Evolutionary conservation across 345 rosid genomes (phyloP).

Genomic region (Laguncularia racemosa): DNA sequence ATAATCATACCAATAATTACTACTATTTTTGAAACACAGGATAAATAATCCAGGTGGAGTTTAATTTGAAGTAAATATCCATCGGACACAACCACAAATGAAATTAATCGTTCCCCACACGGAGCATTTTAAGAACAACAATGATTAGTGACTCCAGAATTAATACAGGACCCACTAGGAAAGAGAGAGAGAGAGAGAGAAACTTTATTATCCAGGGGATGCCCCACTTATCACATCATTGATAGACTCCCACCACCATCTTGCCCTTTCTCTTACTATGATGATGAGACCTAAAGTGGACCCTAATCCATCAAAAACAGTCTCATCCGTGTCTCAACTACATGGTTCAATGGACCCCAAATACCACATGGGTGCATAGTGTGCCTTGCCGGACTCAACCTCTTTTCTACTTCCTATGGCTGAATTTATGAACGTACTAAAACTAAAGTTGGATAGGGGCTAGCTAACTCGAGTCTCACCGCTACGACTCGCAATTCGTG

Average conservation of each 20-base stretch:
- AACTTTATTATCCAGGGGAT: not conserved
- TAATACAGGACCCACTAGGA: too few relatives aligned
- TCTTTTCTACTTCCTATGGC: not conserved
- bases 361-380: slow-evolving; percentile 33
- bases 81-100: too few relatives aligned
- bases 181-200: too few relatives aligned
- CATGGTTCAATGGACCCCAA: slow-evolving; percentile 24
- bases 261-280: not conserved
- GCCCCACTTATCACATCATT: slow-evolving; percentile 18
- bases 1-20: too few relatives aligned
- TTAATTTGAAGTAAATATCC: too few relatives aligned
- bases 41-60: too few relatives aligned
- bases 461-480: too few relatives aligned
- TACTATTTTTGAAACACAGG: too few relatives aligned
- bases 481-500: too few relatives aligned
- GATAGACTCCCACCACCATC: slow-evolving; percentile 21
- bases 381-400: not conserved
- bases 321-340: slow-evolving; percentile 22
- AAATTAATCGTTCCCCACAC: too few relatives aligned
- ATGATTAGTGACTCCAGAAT: not conserved
- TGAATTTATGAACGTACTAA: not conserved
- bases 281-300: slow-evolving; percentile 22
- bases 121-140: too few relatives aligned
- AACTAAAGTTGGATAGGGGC: too few relatives aligned
- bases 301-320: not conserved